phyloP scores from a whole-genome alignment of 73 alveolate species.

The Paramecium tetraurelia region DNA sequence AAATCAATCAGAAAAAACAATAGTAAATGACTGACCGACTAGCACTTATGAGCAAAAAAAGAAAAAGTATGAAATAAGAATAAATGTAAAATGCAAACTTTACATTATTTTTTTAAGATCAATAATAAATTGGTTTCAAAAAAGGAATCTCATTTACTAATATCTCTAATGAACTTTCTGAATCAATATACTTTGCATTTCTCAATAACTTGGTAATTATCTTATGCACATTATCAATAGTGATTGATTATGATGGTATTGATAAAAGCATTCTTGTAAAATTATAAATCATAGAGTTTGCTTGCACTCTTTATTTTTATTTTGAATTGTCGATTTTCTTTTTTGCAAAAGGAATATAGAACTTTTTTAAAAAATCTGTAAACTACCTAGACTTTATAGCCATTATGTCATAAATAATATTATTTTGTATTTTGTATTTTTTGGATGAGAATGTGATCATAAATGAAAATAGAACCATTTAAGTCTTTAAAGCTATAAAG shows the following conservation, averaged over 20 bases:
- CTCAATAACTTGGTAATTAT: background rate
- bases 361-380: background rate
- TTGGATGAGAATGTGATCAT: background rate
- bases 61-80: background rate
- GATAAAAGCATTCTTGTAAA: background rate
- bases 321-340: background rate
- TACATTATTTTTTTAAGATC: background rate
- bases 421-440: background rate
- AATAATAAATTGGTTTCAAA: background rate
- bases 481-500: background rate
- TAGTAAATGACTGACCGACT: constrained; percentile 9
- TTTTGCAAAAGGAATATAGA: background rate
- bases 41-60: constrained; percentile 16
- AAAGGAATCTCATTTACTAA: background rate
- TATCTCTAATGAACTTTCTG: background rate
- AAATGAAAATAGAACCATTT: background rate
- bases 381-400: background rate
- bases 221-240: background rate
- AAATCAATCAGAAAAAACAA: background rate
- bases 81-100: background rate
- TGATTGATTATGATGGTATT: background rate
- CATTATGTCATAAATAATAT: background rate
- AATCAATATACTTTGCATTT: background rate
- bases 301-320: background rate
- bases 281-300: background rate